Evolutionary conservation across 164 flowering plant species (phyloP).

Genomic region (Sextonia rubra): DNA sequence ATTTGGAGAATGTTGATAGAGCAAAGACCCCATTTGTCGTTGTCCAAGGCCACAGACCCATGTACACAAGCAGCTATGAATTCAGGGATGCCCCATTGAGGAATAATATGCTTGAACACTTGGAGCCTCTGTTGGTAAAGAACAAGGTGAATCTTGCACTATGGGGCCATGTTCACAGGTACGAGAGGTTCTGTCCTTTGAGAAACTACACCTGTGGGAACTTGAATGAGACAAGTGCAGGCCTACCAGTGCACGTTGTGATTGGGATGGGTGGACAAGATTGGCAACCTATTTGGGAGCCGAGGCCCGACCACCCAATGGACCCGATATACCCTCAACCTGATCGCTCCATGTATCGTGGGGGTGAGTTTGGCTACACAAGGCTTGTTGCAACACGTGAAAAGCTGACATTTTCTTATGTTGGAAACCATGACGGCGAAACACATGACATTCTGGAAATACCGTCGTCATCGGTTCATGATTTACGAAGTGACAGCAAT

Average conservation of each 20-base stretch:
- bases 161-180: slow-evolving; percentile 98
- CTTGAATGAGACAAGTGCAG: slow-evolving; percentile 11
- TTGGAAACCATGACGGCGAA: slow-evolving; percentile 92
- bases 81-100: slow-evolving; percentile 54
- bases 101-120: slow-evolving; percentile 51
- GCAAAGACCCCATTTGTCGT: slow-evolving; percentile 78
- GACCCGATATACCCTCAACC: slow-evolving; percentile 86
- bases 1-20: slow-evolving; percentile 68
- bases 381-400: slow-evolving; percentile 70
- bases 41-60: slow-evolving; percentile 96
- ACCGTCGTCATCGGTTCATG: slow-evolving; percentile 42
- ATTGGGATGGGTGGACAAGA: slow-evolving; percentile 99
- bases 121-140: slow-evolving; percentile 77
- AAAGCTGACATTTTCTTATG: slow-evolving; percentile 63
- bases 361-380: slow-evolving; percentile 91
- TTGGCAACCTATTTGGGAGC: slow-evolving; percentile 92
- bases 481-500: slow-evolving; percentile 22
- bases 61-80: slow-evolving; percentile 91
- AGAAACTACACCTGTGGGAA: slow-evolving; percentile 77
- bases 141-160: slow-evolving; percentile 80
- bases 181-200: slow-evolving; percentile 91
- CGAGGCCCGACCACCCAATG: slow-evolving; percentile 58
- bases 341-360: slow-evolving; percentile 60
- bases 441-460: slow-evolving; percentile 83
- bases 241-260: slow-evolving; percentile 74